These are phyloP conservation scores for Scedosporium minutisporum DNA, from an alignment of 2,329 filamentous ascomycete genomes.

Conservation along the genomic window DNA sequence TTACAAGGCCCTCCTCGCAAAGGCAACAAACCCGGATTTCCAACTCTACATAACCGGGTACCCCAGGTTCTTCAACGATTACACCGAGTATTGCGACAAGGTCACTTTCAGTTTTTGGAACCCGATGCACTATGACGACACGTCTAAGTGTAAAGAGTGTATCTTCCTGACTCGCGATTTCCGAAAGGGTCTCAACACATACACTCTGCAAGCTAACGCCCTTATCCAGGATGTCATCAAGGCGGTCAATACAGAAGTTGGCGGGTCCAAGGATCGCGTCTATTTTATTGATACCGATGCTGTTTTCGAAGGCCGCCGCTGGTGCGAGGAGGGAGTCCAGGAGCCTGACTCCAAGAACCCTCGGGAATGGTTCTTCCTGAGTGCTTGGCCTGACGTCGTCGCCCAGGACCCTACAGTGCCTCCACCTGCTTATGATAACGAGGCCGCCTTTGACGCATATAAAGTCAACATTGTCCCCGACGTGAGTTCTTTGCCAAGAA, in stretches of 20 bases:
- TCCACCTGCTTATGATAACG: background rate
- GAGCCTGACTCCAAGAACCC: background rate
- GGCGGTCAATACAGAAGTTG: conserved; percentile 26
- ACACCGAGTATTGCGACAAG: conserved; percentile 31
- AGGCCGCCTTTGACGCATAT: background rate
- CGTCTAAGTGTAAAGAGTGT: background rate
- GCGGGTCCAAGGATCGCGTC: conserved; percentile 20
- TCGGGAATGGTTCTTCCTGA: background rate
- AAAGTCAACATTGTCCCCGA: background rate
- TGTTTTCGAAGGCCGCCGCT: conserved; percentile 34
- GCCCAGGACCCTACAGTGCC: background rate
- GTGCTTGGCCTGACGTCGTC: background rate
- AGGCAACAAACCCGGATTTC: conserved; percentile 29
- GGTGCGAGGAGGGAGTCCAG: background rate
- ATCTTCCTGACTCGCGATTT: conserved; percentile 23
- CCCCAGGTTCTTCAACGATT: conserved; percentile 36
- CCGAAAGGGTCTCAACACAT: conserved; percentile 31
- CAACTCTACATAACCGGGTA: conserved; percentile 36
- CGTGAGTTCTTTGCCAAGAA: background rate
- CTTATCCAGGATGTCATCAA: conserved; percentile 27
- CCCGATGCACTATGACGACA: conserved; percentile 25
- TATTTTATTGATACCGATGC: conserved; percentile 36
- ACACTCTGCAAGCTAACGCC: conserved; percentile 31
- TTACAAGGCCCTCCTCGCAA: conserved; percentile 34
- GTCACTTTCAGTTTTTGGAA: conserved; percentile 36